Evolutionary conservation across 306 rosid species (phyloP).

Genomic region (Purshia tridentata): DNA sequence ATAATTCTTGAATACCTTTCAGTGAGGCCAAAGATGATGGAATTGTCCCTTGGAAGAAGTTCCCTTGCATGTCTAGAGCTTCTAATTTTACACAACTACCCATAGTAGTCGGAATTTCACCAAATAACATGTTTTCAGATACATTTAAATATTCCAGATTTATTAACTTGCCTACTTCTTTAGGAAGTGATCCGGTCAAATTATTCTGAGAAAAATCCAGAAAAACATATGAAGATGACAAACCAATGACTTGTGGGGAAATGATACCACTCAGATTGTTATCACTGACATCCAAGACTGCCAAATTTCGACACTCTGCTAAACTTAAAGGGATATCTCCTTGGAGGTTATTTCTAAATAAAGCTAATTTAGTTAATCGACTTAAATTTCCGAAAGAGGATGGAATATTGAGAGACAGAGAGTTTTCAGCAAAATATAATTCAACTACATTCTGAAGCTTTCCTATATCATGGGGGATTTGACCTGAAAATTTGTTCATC

Average conservation of each 20-base stretch:
- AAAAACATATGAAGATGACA: background rate
- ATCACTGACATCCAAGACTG: background rate
- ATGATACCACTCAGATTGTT: background rate
- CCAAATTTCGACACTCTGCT: background rate
- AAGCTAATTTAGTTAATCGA: background rate
- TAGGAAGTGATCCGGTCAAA: background rate
- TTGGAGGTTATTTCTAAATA: background rate
- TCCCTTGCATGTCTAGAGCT: background rate
- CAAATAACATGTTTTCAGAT: conserved; percentile 2
- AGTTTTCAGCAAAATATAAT: background rate
- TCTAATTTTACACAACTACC: conserved; percentile 4
- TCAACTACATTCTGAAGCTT: background rate
- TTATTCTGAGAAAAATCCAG: background rate
- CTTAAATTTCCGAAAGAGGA: conserved; percentile 1
- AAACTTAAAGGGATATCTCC: background rate
- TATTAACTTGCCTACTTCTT: background rate
- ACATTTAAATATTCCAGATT: background rate
- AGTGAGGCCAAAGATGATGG: background rate
- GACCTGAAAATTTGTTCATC: conserved; percentile 5
- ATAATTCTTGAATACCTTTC: background rate
- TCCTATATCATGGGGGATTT: background rate
- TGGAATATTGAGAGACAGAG: background rate
- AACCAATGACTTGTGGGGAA: background rate
- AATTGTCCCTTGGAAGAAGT: background rate
- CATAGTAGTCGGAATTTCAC: background rate